Evolutionary conservation across 108 stramenopile species (phyloP).

Genomic region (Cyclotella baltica): DNA sequence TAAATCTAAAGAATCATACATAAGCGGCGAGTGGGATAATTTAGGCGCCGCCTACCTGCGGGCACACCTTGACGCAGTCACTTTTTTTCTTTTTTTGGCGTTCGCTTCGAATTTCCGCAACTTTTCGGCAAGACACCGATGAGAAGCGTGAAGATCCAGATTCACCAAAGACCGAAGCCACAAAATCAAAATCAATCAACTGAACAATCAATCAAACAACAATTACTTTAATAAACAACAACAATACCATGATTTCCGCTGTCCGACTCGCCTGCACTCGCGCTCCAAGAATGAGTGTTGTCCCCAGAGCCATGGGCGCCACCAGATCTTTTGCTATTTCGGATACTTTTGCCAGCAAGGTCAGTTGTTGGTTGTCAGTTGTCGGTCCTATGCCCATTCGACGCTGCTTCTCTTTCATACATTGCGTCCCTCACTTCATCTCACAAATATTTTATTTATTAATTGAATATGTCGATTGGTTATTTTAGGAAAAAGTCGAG

Average conservation of each 20-base stretch:
- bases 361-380: constrained; percentile 5
- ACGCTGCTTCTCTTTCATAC: too few relatives aligned
- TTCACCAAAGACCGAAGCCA: neutral
- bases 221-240: neutral
- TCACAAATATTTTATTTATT: neutral
- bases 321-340: constrained; percentile 36
- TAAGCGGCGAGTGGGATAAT: too few relatives aligned
- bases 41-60: too few relatives aligned
- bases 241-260: constrained; percentile 38
- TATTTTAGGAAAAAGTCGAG: constrained; percentile 53
- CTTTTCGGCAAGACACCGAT: too few relatives aligned
- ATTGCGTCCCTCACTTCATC: too few relatives aligned
- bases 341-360: constrained; percentile 29
- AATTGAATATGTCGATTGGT: neutral
- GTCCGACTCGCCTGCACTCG: constrained; percentile 26
- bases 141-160: neutral
- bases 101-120: too few relatives aligned
- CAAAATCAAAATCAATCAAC: constrained; percentile 8
- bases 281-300: constrained; percentile 16
- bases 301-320: constrained; percentile 25
- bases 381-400: neutral
- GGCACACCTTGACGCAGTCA: too few relatives aligned
- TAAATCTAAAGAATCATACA: too few relatives aligned
- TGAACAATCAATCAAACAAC: neutral
- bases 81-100: too few relatives aligned